Conservation (phyloP, 1,284 basidiomycete species). For the Exobasidium cylindrosporum region DNA sequence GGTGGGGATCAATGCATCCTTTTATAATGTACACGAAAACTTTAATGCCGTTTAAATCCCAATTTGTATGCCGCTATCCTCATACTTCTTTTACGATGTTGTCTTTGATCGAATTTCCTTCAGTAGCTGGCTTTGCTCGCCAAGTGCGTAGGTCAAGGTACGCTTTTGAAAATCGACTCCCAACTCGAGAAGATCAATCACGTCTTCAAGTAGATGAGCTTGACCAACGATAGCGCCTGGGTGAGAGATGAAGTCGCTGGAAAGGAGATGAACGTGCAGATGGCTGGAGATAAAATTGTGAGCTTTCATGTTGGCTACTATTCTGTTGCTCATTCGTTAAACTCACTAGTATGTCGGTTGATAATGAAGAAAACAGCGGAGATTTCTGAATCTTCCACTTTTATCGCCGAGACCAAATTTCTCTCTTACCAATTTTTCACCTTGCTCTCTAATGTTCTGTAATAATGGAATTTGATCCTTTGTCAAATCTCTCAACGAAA, state of each 20-base stretch:
- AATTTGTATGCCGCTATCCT: not conserved
- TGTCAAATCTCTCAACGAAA: slow-evolving; percentile 59
- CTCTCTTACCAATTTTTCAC: slow-evolving; percentile 61
- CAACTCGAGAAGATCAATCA: slow-evolving; percentile 68
- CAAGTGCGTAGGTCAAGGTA: slow-evolving; percentile 78
- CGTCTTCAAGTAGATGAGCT: slow-evolving; percentile 86
- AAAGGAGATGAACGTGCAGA: slow-evolving; percentile 90
- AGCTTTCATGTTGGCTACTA: not conserved
- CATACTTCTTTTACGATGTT: not conserved
- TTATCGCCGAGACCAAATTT: slow-evolving; percentile 64
- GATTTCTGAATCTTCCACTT: slow-evolving; percentile 23
- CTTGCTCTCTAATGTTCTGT: slow-evolving; percentile 65
- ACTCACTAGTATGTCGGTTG: slow-evolving; percentile 90
- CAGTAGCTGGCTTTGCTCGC: slow-evolving; percentile 62
- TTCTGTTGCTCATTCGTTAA: not conserved
- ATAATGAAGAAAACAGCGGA: slow-evolving; percentile 87
- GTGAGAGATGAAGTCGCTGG: slow-evolving; percentile 50
- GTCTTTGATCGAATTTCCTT: not conserved
- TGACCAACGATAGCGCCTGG: slow-evolving; percentile 68
- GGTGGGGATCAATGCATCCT: too few species aligned
- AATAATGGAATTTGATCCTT: slow-evolving; percentile 69
- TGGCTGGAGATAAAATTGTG: slow-evolving; percentile 74
- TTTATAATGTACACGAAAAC: too few species aligned
- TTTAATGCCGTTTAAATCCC: too few species aligned
- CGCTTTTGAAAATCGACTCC: slow-evolving; percentile 65